Conservation (phyloP, 2,329 filamentous ascomycete genomes). For the Aspergillus bombycis region DNA sequence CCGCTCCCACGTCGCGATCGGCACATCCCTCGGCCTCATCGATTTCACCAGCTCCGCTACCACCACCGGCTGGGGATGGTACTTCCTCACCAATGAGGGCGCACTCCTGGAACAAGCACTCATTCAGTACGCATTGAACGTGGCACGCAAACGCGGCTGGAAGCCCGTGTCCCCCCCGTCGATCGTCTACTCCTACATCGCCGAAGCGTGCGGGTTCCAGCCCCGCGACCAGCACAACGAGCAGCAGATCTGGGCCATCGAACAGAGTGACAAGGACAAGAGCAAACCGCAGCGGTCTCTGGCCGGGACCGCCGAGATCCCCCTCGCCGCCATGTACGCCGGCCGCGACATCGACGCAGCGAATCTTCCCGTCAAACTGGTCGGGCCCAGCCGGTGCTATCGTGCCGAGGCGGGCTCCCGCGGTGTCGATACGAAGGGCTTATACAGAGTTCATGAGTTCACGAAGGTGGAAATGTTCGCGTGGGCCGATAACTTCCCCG, state of each 20-base stretch:
- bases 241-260: slow-evolving; percentile 84
- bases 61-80: slow-evolving; percentile 97
- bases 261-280: slow-evolving; percentile 66
- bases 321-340: slow-evolving; percentile 87
- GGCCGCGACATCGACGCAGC: slow-evolving; percentile 66
- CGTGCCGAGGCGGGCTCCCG: slow-evolving; percentile 91
- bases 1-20: slow-evolving; percentile 84
- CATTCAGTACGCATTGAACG: slow-evolving; percentile 78
- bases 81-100: slow-evolving; percentile 89
- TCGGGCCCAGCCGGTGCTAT: slow-evolving; percentile 90
- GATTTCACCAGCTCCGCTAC: slow-evolving; percentile 82
- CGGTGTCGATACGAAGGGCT: slow-evolving; percentile 86
- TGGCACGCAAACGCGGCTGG: slow-evolving; percentile 76
- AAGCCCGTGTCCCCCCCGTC: slow-evolving; percentile 79
- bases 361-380: slow-evolving; percentile 74
- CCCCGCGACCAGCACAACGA: slow-evolving; percentile 88
- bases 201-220: slow-evolving; percentile 89
- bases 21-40: slow-evolving; percentile 80
- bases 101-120: slow-evolving; percentile 94
- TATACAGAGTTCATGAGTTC: slow-evolving; percentile 98
- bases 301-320: slow-evolving; percentile 90
- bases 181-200: slow-evolving; percentile 89
- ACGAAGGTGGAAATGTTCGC: slow-evolving; percentile 98
- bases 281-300: slow-evolving; percentile 73
- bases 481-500: slow-evolving; percentile 70